These are phyloP conservation scores for Punctularia strigosozonata DNA, from an alignment of 768 basidiomycete genomes.

Conservation along the genomic window DNA sequence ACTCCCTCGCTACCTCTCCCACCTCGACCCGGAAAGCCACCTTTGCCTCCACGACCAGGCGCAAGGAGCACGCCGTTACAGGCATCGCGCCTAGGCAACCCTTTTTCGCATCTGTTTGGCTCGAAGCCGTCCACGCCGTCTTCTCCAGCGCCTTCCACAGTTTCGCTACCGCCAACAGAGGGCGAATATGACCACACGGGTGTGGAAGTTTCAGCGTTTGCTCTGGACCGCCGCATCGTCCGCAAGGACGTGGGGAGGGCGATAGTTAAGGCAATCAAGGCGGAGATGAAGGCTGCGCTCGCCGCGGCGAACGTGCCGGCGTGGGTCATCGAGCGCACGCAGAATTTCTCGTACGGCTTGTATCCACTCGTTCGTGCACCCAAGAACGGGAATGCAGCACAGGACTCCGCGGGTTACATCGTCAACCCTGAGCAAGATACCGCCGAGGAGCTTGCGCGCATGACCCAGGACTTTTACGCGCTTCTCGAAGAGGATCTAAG, in stretches of 20 bases:
- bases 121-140: constrained; percentile 8
- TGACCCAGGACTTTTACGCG: constrained; percentile 63
- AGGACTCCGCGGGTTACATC: constrained; percentile 17
- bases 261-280: constrained; percentile 39
- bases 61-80: constrained; percentile 9
- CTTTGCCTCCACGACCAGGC: constrained; percentile 19
- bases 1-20: constrained; percentile 19
- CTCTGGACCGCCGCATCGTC: constrained; percentile 41
- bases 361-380: constrained; percentile 40
- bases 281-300: constrained; percentile 38
- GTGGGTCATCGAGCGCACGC: constrained; percentile 54
- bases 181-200: constrained; percentile 19
- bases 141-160: constrained; percentile 23
- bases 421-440: constrained; percentile 33
- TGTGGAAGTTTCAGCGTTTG: constrained; percentile 49
- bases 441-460: constrained; percentile 38
- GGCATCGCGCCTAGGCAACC: constrained; percentile 13
- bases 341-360: constrained; percentile 39
- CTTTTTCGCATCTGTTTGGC: constrained; percentile 12
- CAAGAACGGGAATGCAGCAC: not conserved
- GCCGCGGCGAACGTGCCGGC: constrained; percentile 29
- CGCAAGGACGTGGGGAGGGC: constrained; percentile 40
- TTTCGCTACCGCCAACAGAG: constrained; percentile 9
- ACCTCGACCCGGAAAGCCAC: constrained; percentile 13
- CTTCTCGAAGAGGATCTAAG: constrained; percentile 54